Base-by-base conservation (phyloP, 495 filamentous ascomycete genomes). In the Apodospora peruviana region DNA sequence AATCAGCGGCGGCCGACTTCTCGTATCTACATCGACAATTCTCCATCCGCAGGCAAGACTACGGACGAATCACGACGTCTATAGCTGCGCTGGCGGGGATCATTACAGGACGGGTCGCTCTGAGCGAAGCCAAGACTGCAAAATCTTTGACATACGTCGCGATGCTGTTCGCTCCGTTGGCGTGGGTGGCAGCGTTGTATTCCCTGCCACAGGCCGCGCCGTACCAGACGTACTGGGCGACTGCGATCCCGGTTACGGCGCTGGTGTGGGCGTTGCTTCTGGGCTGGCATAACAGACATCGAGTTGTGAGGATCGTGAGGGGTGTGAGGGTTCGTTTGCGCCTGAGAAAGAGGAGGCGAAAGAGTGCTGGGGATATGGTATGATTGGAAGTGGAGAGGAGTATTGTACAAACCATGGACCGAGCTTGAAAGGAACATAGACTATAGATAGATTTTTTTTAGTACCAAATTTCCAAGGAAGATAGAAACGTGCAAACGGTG, bases 21-120 rank as follows among this genome's bases (percentile, higher is more conserved):
- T 21, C 10, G 18, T 24, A 23, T 5, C 40, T 43, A 17, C 40
- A 43, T 21, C 17, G 40, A 21, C 40, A 43, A 16, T 43, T 43
- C 20, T 3, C 40, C 9, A 20, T 43, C 3, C 40, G 40, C 20
- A 17, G 40, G 18, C 19, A 43, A 9, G 40, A 24, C 20, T 43
- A 43, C 40, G 40, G 24, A 14, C 4, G 40, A 5, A 43, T 43
- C 40, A 43, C 40, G n/a, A 43, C 40, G n/a, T 43, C 40, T 11
- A 43, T 43, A 23, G 40, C 40, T n/a, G 40, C 40, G 2, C 40
- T 43, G 7, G 22, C 40, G 2, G 40, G 40, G n/a, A 43, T 43
- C 20, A 25, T 43, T 16, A 7, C 40, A 7, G 40, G 40, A 25
- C 19, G 40, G 8, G 14, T n/a, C 8, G 40, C 19, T 5, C 16